These are phyloP conservation scores for Cucurbitaria berberidis DNA, from an alignment of 2,329 filamentous ascomycete genomes.

Conservation along the genomic window DNA sequence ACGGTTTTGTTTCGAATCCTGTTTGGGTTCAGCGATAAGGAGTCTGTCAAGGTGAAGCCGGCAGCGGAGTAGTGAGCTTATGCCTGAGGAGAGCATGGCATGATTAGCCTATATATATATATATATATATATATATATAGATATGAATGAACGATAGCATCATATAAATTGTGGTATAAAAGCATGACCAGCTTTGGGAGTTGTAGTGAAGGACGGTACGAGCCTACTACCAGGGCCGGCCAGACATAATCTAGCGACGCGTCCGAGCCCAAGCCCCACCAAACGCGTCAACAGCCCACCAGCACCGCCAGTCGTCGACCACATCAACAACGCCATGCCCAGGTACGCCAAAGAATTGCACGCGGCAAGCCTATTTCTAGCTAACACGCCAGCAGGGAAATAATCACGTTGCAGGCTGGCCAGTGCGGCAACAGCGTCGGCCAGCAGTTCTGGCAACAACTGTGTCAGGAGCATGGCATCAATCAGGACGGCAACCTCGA, in stretches of 20 bases:
- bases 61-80: constrained; percentile 3
- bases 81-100: too few relatives aligned
- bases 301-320: constrained; percentile 30
- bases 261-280: constrained; percentile 29
- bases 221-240: too few relatives aligned
- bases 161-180: too few relatives aligned
- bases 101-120: constrained; percentile 3
- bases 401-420: constrained; percentile 98
- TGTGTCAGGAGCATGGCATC: constrained; percentile 97
- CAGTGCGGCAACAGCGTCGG: constrained; percentile 99
- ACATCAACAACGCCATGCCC: constrained; percentile 46
- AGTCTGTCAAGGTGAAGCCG: constrained; percentile 20
- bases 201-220: background rate
- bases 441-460: constrained; percentile 98
- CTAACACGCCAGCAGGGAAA: constrained; percentile 71
- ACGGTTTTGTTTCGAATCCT: constrained; percentile 40
- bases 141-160: too few relatives aligned
- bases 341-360: constrained; percentile 33
- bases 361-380: background rate
- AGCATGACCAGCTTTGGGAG: background rate
- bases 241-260: constrained; percentile 6
- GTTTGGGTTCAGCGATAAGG: constrained; percentile 33
- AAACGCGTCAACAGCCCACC: constrained; percentile 41
- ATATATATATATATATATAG: too few relatives aligned
- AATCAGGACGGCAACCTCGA: constrained; percentile 96